Conservation (phyloP, 192 early-diverging fungal species). For the Cladochytrium replicatum region DNA sequence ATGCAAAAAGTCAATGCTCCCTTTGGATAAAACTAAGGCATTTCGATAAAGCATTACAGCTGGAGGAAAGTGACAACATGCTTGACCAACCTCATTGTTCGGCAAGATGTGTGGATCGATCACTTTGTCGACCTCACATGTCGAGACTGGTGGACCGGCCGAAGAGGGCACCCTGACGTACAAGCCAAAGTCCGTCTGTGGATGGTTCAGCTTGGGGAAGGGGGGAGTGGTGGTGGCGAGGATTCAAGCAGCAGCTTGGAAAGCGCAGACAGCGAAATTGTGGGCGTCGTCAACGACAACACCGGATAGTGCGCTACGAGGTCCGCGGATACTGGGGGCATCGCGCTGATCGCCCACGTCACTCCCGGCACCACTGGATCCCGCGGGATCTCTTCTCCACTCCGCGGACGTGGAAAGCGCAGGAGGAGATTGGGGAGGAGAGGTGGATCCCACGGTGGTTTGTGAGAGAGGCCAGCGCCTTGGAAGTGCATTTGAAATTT, state of each 20-base stretch:
- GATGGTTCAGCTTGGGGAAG: constrained; percentile 48
- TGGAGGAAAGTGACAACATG: constrained; percentile 78
- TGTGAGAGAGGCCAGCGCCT: constrained; percentile 49
- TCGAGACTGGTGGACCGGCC: constrained; percentile 69
- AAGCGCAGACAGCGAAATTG: constrained; percentile 16
- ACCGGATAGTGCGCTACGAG: constrained; percentile 16
- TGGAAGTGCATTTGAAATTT: constrained; percentile 58
- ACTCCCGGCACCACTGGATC: not conserved
- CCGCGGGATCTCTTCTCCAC: not conserved
- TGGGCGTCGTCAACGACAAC: constrained; percentile 24
- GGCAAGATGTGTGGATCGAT: constrained; percentile 75
- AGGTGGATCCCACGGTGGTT: constrained; percentile 77
- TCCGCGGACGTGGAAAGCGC: too few species aligned
- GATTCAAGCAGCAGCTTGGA: constrained; percentile 23
- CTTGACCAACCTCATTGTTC: constrained; percentile 79
- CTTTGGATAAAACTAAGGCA: constrained; percentile 30
- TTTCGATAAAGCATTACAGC: constrained; percentile 64
- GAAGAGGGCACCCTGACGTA: constrained; percentile 68
- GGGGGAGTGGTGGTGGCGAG: constrained; percentile 52
- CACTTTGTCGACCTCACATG: constrained; percentile 79
- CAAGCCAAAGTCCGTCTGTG: constrained; percentile 43
- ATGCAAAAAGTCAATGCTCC: too few species aligned
- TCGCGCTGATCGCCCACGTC: constrained; percentile 1
- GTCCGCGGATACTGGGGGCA: constrained; percentile 30
- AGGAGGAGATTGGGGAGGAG: constrained; percentile 26